phyloP scores from a whole-genome alignment of 768 basidiomycete genomes.

The Leccinum aurantiacum region DNA sequence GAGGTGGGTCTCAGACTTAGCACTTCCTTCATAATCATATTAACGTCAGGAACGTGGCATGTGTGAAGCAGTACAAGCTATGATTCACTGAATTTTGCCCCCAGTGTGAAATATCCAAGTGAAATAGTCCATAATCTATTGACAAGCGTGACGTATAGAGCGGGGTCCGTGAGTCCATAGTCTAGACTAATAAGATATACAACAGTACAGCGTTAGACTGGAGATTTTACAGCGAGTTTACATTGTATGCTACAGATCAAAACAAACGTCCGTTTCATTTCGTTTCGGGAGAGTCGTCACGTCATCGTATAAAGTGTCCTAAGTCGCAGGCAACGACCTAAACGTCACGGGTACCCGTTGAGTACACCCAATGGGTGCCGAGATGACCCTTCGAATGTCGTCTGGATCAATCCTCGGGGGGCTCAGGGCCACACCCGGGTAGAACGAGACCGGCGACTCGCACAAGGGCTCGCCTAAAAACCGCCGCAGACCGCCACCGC shows the following conservation, averaged over 20 bases:
- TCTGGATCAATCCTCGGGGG: background rate
- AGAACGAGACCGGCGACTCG: constrained; percentile 25
- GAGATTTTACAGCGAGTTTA: background rate
- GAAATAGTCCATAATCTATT: background rate
- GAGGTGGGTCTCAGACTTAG: no score
- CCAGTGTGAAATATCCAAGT: no score
- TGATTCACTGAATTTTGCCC: no score
- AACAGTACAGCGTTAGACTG: background rate
- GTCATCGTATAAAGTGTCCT: constrained; percentile 4
- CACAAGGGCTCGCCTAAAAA: constrained; percentile 16
- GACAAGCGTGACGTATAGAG: background rate
- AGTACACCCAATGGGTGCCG: background rate
- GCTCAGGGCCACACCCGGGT: background rate
- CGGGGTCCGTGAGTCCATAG: constrained; percentile 8
- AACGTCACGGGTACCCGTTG: background rate
- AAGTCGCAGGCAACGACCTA: background rate
- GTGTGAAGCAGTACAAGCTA: no score
- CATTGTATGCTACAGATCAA: constrained; percentile 7
- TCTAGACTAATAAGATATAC: constrained; percentile 1
- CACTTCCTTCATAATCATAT: no score
- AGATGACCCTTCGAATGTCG: background rate
- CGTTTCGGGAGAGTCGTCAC: background rate
- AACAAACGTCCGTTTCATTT: background rate
- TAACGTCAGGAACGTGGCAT: no score
- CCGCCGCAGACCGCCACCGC: background rate